phyloP scores from a whole-genome alignment of 2,329 filamentous ascomycete genomes.

The Pyrenophora tritici-repentis region DNA sequence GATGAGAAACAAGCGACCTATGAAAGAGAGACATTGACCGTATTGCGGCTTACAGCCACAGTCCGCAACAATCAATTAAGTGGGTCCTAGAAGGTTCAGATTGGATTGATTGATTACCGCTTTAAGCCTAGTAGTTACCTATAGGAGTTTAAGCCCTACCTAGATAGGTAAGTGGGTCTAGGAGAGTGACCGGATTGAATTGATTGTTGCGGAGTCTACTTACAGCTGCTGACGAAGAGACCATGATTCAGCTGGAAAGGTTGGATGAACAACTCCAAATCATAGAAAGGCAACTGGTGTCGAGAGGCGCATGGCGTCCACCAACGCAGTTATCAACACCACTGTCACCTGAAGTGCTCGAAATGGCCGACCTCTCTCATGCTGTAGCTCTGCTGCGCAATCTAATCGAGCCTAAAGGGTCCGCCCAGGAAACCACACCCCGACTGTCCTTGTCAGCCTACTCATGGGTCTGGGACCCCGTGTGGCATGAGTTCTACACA shows the following conservation, averaged over 20 bases:
- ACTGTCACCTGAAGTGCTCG: conserved; percentile 10
- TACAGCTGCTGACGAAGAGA: not conserved
- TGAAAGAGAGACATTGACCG: not conserved
- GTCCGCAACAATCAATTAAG: too few species aligned
- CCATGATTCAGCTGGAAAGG: not conserved
- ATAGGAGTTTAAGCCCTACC: too few species aligned
- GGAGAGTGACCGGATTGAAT: too few species aligned
- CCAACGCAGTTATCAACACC: not conserved
- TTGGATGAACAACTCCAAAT: not conserved
- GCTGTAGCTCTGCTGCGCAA: conserved; percentile 16
- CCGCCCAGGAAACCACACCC: conserved; percentile 2
- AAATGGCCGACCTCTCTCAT: conserved; percentile 16
- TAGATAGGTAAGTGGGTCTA: too few species aligned
- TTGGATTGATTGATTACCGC: too few species aligned
- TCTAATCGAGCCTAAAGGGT: conserved; percentile 3
- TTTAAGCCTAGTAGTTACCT: too few species aligned
- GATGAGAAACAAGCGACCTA: not conserved
- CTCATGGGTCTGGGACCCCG: conserved; percentile 20
- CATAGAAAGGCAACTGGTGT: conserved; percentile 4
- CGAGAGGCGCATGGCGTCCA: conserved; percentile 12
- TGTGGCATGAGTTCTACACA: conserved; percentile 23
- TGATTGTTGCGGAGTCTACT: too few species aligned
- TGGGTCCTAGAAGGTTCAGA: too few species aligned
- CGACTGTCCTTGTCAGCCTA: conserved; percentile 9
- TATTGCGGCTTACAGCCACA: not conserved